Conservation (phyloP, 495 filamentous ascomycete genomes). For the Friedmanniomyces simplex region DNA sequence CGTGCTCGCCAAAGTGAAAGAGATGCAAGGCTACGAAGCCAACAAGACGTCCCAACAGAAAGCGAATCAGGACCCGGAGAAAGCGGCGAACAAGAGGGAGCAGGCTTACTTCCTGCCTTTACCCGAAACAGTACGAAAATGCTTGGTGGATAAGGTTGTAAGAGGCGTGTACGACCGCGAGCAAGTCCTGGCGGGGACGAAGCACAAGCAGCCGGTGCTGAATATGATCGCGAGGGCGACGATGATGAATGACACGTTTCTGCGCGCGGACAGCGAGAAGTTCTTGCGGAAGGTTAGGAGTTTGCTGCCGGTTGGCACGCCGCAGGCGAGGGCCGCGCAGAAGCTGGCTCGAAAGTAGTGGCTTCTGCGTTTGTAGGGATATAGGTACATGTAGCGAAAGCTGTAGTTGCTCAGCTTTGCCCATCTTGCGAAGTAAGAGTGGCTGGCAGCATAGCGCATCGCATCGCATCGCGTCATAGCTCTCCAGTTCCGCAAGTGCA, state of each 20-base stretch:
- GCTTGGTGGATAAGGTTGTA: constrained; percentile 8
- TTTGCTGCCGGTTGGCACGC: constrained; percentile 5
- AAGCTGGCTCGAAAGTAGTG: not conserved
- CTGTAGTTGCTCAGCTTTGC: too few relatives aligned
- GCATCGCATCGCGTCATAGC: too few relatives aligned
- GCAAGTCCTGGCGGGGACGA: not conserved
- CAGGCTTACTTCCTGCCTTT: constrained; percentile 7
- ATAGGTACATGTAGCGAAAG: not conserved
- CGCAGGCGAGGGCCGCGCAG: not conserved
- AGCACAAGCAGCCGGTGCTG: constrained; percentile 14
- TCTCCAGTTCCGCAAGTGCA: too few relatives aligned
- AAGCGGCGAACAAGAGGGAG: not conserved
- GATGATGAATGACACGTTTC: constrained; percentile 13
- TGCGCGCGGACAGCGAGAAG: constrained; percentile 6
- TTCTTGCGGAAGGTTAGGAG: constrained; percentile 16
- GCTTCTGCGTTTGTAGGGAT: not conserved
- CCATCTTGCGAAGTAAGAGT: too few relatives aligned
- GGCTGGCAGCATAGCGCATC: too few relatives aligned
- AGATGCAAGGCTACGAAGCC: not conserved
- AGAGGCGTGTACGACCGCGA: constrained; percentile 12
- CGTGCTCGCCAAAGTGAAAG: not conserved
- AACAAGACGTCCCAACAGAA: not conserved
- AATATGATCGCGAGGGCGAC: constrained; percentile 11
- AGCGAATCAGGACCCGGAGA: not conserved
- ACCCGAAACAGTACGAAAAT: not conserved